These are phyloP conservation scores for Arabis alpina DNA, from an alignment of 345 rosid species.

Conservation along the genomic window DNA sequence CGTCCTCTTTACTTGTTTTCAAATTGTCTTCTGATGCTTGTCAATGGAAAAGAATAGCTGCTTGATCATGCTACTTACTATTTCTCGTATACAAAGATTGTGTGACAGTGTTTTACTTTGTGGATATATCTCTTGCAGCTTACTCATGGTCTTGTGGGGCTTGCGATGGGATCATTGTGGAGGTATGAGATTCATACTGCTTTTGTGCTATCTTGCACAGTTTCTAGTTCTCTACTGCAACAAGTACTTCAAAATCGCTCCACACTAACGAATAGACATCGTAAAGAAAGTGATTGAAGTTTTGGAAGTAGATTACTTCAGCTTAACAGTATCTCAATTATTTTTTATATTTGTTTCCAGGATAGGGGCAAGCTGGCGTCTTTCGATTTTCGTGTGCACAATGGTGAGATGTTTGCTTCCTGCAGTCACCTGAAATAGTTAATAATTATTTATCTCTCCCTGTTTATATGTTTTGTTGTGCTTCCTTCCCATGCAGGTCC, in stretches of 20 bases:
- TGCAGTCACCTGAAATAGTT: conserved; percentile 20
- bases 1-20: conserved; percentile 8
- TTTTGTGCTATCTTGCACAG: conserved; percentile 13
- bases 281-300: conserved; percentile 21
- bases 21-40: not conserved
- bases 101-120: conserved; percentile 15
- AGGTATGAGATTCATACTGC: conserved; percentile 53
- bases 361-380: conserved; percentile 66
- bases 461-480: conserved; percentile 31
- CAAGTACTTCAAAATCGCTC: conserved; percentile 1
- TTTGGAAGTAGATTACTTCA: conserved; percentile 17
- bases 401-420: conserved; percentile 56
- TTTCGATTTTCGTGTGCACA: conserved; percentile 81
- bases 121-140: conserved; percentile 53
- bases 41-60: no score
- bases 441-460: conserved; percentile 29
- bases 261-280: conserved; percentile 6
- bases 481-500: conserved; percentile 59
- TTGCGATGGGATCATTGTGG: conserved; percentile 84
- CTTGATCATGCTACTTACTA: not conserved
- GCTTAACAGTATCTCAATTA: not conserved
- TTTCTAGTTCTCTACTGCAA: conserved; percentile 14
- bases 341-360: conserved; percentile 48
- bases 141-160: conserved; percentile 85
- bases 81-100: conserved; percentile 11